These are phyloP conservation scores for Aspergillus tanneri DNA, from an alignment of 2,329 filamentous ascomycete genomes.

Conservation along the genomic window DNA sequence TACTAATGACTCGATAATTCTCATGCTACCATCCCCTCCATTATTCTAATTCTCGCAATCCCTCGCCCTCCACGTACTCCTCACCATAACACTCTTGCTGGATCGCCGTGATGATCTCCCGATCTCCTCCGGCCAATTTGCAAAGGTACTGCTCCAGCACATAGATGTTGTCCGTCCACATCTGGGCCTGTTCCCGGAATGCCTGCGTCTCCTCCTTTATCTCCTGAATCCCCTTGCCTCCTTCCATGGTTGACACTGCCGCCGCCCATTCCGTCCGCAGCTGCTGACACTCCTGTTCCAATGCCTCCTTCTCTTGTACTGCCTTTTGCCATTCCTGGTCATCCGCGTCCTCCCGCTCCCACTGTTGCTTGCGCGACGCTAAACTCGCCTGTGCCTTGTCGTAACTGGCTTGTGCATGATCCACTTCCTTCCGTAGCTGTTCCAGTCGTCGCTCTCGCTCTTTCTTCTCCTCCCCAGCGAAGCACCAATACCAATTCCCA, in stretches of 20 bases:
- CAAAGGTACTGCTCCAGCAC: constrained; percentile 43
- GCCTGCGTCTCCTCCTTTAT: constrained; percentile 35
- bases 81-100: constrained; percentile 52
- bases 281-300: constrained; percentile 32
- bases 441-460: constrained; percentile 38
- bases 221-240: constrained; percentile 30
- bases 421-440: constrained; percentile 31
- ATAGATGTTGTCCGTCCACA: constrained; percentile 49
- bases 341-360: constrained; percentile 29
- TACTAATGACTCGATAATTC: neutral
- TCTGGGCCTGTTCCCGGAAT: constrained; percentile 26
- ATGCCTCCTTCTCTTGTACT: constrained; percentile 20
- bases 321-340: constrained; percentile 26
- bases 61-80: constrained; percentile 56
- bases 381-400: constrained; percentile 38
- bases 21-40: neutral
- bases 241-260: constrained; percentile 29
- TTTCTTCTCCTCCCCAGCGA: constrained; percentile 58
- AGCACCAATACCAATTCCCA: constrained; percentile 72
- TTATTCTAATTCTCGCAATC: constrained; percentile 45
- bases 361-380: constrained; percentile 36
- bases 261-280: constrained; percentile 27
- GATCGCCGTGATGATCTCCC: constrained; percentile 45
- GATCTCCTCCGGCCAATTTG: constrained; percentile 43
- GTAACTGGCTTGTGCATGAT: constrained; percentile 26